Evolutionary conservation across 495 filamentous ascomycete species (phyloP).

Genomic region (Aspergillus bridgeri): DNA sequence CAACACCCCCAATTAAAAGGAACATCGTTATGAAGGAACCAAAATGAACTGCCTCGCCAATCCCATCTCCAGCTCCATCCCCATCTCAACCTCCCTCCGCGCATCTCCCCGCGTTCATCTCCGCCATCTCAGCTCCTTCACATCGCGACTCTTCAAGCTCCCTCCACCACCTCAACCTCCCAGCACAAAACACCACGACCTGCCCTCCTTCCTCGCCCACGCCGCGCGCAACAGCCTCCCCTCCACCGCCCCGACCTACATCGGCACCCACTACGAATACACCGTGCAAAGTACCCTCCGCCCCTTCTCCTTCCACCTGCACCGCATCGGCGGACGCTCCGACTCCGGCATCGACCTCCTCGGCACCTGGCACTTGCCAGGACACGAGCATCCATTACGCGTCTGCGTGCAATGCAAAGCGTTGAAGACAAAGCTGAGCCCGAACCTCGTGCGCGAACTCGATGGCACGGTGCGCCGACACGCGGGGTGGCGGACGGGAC

Average conservation of each 20-base stretch:
- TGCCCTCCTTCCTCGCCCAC: constrained; percentile 69
- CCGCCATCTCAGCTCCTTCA: constrained; percentile 29
- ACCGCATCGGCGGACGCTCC: constrained; percentile 66
- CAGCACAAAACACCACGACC: constrained; percentile 54
- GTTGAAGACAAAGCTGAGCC: constrained; percentile 50
- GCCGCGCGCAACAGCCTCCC: constrained; percentile 48
- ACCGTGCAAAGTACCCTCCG: constrained; percentile 61
- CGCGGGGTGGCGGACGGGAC: constrained; percentile 59
- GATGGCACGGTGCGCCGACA: constrained; percentile 72
- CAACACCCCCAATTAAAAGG: too few relatives aligned
- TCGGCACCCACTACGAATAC: constrained; percentile 67
- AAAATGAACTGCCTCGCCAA: neutral
- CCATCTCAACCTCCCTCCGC: constrained; percentile 7
- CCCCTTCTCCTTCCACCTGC: constrained; percentile 60
- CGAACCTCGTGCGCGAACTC: constrained; percentile 73
- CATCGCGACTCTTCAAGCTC: constrained; percentile 41
- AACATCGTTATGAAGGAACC: too few relatives aligned
- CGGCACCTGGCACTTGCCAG: constrained; percentile 70
- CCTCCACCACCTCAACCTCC: constrained; percentile 38
- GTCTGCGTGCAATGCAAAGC: constrained; percentile 85
- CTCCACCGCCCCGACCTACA: constrained; percentile 35
- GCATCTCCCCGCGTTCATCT: constrained; percentile 21
- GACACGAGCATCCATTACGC: constrained; percentile 44
- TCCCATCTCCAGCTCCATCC: constrained; percentile 1
- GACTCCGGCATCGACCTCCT: constrained; percentile 84